These are phyloP conservation scores for Secale cereale DNA, from an alignment of 176 grass and related monocot species.

Conservation along the genomic window DNA sequence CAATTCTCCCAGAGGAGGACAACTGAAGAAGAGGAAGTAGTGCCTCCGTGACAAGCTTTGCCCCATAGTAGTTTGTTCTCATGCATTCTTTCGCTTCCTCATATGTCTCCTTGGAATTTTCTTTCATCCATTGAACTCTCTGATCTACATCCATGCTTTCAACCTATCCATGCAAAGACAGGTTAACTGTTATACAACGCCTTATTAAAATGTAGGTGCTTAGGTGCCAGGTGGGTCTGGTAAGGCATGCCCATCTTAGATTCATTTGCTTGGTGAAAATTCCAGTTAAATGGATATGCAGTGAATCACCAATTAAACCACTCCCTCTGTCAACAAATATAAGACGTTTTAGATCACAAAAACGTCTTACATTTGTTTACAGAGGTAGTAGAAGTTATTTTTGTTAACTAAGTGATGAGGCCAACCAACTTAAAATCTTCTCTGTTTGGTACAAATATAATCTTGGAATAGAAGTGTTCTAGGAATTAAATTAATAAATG, in stretches of 20 bases:
- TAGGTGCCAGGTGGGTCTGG: background rate
- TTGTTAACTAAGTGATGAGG: background rate
- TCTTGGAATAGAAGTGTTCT: background rate
- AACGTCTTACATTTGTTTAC: too few relatives aligned
- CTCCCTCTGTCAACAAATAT: too few relatives aligned
- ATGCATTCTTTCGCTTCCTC: slow-evolving; percentile 54
- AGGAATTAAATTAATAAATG: background rate
- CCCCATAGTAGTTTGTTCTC: slow-evolving; percentile 56
- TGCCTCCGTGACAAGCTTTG: slow-evolving; percentile 46
- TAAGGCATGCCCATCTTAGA: background rate
- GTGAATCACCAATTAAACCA: background rate
- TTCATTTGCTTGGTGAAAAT: background rate
- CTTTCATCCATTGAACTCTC: slow-evolving; percentile 42
- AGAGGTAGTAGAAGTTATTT: background rate
- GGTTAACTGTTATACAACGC: background rate
- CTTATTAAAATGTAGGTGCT: background rate
- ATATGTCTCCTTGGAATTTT: slow-evolving; percentile 48
- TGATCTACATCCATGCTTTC: slow-evolving; percentile 34
- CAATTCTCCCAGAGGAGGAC: slow-evolving; percentile 44
- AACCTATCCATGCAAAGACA: slow-evolving; percentile 16
- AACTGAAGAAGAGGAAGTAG: slow-evolving; percentile 62
- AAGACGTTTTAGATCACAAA: too few relatives aligned
- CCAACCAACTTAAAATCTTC: background rate
- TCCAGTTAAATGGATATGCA: background rate
- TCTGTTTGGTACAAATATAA: background rate